A percentile compares a stretch with the other conserved stretches of the same genome.
Conservation (phyloP, 225 moss, liverwort and hornwort species). For the Lunularia cruciata region DNA sequence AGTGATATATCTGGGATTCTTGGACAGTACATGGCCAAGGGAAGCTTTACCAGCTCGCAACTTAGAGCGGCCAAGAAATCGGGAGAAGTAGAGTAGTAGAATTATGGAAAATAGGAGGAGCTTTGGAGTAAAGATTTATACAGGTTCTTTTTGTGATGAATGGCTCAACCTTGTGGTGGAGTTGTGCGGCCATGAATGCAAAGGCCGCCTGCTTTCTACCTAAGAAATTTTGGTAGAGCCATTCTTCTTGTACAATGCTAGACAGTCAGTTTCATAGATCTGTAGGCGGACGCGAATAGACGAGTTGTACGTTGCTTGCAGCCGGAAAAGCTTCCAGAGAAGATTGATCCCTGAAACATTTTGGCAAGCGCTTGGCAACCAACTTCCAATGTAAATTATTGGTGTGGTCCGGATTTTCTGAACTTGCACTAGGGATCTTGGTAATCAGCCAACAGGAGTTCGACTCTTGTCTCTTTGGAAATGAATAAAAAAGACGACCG, state of each 20-base stretch:
- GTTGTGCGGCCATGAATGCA: neutral
- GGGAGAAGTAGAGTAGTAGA: neutral
- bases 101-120: neutral
- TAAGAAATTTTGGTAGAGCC: neutral
- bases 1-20: neutral
- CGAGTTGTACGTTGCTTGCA: neutral
- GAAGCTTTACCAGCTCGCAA: neutral
- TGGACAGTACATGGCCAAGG: neutral
- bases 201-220: neutral
- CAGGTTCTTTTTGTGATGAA: neutral
- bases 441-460: too few species aligned
- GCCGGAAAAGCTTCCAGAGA: too few species aligned
- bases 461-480: too few species aligned
- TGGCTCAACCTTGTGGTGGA: neutral
- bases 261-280: neutral
- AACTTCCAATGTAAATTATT: too few species aligned
- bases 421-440: too few species aligned
- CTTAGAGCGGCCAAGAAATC: neutral
- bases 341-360: too few species aligned
- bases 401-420: too few species aligned
- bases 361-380: too few species aligned
- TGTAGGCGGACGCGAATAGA: neutral
- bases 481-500: too few species aligned
- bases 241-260: conserved; percentile 2
- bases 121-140: neutral